A percentile compares a stretch with the other conserved stretches of the same genome.
These are phyloP conservation scores for Eucalyptus leucophloia DNA, from an alignment of 345 rosid genomes.

Conservation along the genomic window DNA sequence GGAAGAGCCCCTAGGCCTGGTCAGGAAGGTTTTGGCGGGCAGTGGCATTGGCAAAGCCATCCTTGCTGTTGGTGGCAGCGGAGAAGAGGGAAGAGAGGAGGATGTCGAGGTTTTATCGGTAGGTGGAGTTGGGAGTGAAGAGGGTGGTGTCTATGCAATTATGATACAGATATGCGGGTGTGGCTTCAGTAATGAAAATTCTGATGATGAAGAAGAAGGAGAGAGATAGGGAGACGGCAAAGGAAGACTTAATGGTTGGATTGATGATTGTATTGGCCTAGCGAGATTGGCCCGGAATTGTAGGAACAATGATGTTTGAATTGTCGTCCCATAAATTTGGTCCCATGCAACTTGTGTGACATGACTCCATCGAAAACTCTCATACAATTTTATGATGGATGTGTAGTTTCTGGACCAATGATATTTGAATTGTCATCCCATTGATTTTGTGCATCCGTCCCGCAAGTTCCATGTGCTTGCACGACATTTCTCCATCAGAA, in stretches of 20 bases:
- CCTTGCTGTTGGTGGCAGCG: neutral
- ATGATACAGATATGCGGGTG: no score
- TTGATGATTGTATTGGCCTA: neutral
- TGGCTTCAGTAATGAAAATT: no score
- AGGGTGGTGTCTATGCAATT: neutral
- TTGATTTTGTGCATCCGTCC: neutral
- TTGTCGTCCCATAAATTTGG: neutral
- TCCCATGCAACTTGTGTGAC: no score
- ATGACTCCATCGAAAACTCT: no score
- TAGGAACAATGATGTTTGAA: neutral
- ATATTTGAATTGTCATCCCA: accelerated
- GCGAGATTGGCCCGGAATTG: neutral
- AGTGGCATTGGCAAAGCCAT: neutral
- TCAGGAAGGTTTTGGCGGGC: neutral
- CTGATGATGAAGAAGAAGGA: neutral
- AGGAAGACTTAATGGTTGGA: neutral
- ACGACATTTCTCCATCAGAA: neutral
- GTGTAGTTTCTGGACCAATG: no score
- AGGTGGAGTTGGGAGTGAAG: neutral
- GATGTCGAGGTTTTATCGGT: neutral
- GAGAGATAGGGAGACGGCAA: neutral
- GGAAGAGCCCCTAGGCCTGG: neutral
- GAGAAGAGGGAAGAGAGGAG: neutral
- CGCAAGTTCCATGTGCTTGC: accelerated
- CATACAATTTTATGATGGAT: no score